phyloP scores from a whole-genome alignment of 768 basidiomycete species.

The Gymnopilus dilepis region DNA sequence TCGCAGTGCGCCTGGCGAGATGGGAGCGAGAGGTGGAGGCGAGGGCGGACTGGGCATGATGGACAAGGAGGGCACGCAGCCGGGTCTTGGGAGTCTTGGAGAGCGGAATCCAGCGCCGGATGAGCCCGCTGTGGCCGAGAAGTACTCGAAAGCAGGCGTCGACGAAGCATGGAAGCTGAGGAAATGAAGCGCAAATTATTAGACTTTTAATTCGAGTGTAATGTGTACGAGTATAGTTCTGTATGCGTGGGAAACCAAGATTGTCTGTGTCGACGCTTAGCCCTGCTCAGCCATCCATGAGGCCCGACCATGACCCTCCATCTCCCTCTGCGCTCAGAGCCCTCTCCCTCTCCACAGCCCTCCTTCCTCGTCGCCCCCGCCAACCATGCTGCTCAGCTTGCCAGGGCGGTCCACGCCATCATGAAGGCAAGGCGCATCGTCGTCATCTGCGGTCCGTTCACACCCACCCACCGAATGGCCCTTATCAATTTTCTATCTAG shows the following conservation, averaged over 20 bases:
- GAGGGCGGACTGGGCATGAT: constrained; percentile 47
- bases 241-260: background rate
- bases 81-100: constrained; percentile 42
- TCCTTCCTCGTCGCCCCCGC: constrained; percentile 57
- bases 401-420: constrained; percentile 66
- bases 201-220: constrained; percentile 2
- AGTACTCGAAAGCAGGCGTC: constrained; percentile 51
- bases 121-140: constrained; percentile 43
- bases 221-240: background rate
- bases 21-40: constrained; percentile 47
- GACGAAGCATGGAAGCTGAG: constrained; percentile 54
- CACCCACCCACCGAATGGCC: constrained; percentile 5
- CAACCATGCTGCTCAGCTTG: constrained; percentile 52
- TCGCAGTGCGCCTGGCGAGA: constrained; percentile 48
- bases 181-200: constrained; percentile 35
- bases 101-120: constrained; percentile 55
- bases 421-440: constrained; percentile 83
- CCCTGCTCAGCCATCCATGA: background rate
- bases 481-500: constrained; percentile 40
- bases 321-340: constrained; percentile 58
- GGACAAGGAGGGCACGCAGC: constrained; percentile 44
- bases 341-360: constrained; percentile 54
- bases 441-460: constrained; percentile 79
- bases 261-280: background rate
- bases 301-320: constrained; percentile 60